These are phyloP conservation scores for Penicillium frequentans DNA, from an alignment of 2,329 filamentous ascomycete genomes.

Conservation along the genomic window DNA sequence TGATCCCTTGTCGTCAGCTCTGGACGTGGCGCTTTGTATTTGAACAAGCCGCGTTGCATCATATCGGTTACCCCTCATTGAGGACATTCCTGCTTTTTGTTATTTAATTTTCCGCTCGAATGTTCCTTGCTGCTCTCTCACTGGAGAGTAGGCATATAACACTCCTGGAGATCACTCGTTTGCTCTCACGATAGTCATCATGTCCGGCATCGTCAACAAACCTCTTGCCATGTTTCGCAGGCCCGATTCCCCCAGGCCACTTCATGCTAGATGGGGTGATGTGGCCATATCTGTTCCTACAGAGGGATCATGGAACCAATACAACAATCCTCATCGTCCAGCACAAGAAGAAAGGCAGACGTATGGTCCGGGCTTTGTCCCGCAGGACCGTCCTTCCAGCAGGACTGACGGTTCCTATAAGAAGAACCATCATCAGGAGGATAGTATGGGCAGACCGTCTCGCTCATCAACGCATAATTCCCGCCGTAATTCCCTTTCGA, in stretches of 20 bases:
- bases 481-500: slow-evolving; percentile 19
- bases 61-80: background rate
- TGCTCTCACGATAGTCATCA: slow-evolving; percentile 6
- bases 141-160: background rate
- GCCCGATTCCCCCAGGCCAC: slow-evolving; percentile 24
- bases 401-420: background rate
- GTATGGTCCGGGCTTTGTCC: slow-evolving; percentile 33
- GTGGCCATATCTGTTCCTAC: slow-evolving; percentile 38
- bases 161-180: background rate
- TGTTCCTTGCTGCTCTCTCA: slow-evolving; percentile 5
- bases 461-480: slow-evolving; percentile 3
- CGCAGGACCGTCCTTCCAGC: slow-evolving; percentile 15
- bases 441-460: slow-evolving; percentile 9
- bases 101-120: background rate
- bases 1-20: slow-evolving; percentile 5
- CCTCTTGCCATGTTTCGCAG: slow-evolving; percentile 34
- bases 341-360: slow-evolving; percentile 10
- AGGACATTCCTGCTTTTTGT: background rate
- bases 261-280: slow-evolving; percentile 43
- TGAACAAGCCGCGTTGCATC: background rate
- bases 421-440: slow-evolving; percentile 4
- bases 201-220: slow-evolving; percentile 30
- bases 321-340: slow-evolving; percentile 27
- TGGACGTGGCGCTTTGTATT: background rate
- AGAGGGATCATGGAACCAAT: slow-evolving; percentile 40